These are phyloP conservation scores for Pestalotiopsis sp. DNA, from an alignment of 2,329 filamentous ascomycete genomes.

Conservation along the genomic window DNA sequence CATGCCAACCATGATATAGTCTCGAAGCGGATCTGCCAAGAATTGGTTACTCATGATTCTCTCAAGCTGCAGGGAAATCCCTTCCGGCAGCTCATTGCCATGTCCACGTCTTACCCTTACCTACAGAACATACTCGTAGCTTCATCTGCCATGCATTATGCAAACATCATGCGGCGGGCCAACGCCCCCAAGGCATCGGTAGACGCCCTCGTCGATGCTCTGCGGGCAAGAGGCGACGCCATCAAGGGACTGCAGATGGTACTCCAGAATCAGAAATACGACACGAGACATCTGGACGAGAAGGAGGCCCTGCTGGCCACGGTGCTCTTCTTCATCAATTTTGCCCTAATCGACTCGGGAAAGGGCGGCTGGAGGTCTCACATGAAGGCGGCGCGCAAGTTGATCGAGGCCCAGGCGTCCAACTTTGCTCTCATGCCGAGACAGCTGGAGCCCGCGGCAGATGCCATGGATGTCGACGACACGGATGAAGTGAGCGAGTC, in stretches of 20 bases:
- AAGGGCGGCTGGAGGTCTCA: conserved; percentile 48
- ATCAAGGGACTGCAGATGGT: conserved; percentile 44
- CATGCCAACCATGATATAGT: conserved; percentile 20
- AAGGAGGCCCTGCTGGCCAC: conserved; percentile 50
- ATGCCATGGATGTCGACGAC: not conserved
- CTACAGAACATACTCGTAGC: conserved; percentile 52
- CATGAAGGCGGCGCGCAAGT: conserved; percentile 46
- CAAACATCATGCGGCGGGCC: conserved; percentile 41
- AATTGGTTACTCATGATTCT: conserved; percentile 53
- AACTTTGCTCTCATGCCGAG: not conserved
- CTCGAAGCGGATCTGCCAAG: conserved; percentile 47
- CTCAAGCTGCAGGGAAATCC: conserved; percentile 43
- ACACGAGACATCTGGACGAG: conserved; percentile 39
- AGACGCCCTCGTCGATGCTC: conserved; percentile 47
- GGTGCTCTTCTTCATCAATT: conserved; percentile 54
- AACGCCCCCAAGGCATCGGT: conserved; percentile 26
- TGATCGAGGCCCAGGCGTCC: conserved; percentile 27
- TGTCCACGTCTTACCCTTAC: conserved; percentile 47
- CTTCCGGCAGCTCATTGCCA: conserved; percentile 50
- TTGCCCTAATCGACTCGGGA: conserved; percentile 52
- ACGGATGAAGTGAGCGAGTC: not conserved
- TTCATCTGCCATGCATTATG: conserved; percentile 52
- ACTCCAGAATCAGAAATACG: conserved; percentile 30
- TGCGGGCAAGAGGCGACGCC: conserved; percentile 49
- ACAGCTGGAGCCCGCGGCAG: not conserved